Conservation (phyloP, 768 basidiomycete species). For the Boletus huronensis region DNA sequence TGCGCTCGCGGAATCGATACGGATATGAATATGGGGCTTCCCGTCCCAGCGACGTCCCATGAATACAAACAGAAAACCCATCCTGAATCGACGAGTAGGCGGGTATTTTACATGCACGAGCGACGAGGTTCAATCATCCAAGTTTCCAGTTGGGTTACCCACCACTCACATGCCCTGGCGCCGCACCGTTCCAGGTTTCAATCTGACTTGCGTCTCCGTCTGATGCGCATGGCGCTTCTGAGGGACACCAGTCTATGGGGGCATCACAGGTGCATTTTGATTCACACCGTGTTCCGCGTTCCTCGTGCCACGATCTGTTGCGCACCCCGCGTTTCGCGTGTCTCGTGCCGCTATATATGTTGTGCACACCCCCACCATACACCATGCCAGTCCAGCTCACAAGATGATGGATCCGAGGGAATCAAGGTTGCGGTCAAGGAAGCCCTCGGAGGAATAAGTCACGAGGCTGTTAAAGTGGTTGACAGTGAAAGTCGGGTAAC, state of each 20-base stretch:
- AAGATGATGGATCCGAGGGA: conserved; percentile 46
- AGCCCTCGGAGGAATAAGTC: conserved; percentile 86
- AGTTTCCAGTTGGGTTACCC: background rate
- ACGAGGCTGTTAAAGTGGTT: conserved; percentile 91
- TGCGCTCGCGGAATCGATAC: too few species aligned
- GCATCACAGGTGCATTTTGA: too few species aligned
- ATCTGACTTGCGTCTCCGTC: too few species aligned
- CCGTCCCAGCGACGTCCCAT: background rate
- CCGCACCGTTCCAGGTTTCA: background rate
- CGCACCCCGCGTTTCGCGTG: too few species aligned
- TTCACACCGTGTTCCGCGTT: too few species aligned
- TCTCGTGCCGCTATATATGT: too few species aligned
- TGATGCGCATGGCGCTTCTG: too few species aligned
- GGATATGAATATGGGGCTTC: background rate
- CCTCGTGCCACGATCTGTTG: too few species aligned
- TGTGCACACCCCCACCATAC: too few species aligned
- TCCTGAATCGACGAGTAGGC: background rate
- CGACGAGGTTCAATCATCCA: too few species aligned
- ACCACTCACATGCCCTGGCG: background rate
- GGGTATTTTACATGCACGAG: background rate
- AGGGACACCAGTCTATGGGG: too few species aligned
- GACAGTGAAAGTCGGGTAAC: conserved; percentile 84
- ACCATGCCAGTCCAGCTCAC: too few species aligned
- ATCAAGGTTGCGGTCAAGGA: conserved; percentile 86
- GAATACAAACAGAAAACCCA: background rate